Percentiles rank a stretch among this genome's conserved stretches.
phyloP scores from a whole-genome alignment of 768 basidiomycete genomes.

The Pisolithus albus region DNA sequence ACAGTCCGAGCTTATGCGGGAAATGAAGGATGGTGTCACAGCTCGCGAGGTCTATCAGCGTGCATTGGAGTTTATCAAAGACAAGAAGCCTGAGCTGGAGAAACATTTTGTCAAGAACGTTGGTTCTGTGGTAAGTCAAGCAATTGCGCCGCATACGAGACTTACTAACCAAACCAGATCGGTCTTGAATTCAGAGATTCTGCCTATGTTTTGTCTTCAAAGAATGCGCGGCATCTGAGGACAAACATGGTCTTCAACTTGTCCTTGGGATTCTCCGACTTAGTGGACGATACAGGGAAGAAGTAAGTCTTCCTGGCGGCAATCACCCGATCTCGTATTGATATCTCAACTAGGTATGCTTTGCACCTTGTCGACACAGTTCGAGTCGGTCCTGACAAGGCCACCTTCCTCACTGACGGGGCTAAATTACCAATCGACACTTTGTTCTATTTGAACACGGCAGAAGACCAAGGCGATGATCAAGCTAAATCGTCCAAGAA shows the following conservation, averaged over 20 bases:
- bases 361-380: constrained; percentile 87
- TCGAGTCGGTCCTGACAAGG: constrained; percentile 59
- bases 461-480: constrained; percentile 51
- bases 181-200: constrained; percentile 95
- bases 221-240: constrained; percentile 65
- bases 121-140: constrained; percentile 71
- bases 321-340: background rate
- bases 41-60: constrained; percentile 80
- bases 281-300: constrained; percentile 69
- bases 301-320: constrained; percentile 44
- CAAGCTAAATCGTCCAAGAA: constrained; percentile 51
- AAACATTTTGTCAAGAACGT: constrained; percentile 82
- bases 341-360: constrained; percentile 55
- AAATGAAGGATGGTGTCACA: constrained; percentile 72
- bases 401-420: constrained; percentile 74
- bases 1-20: constrained; percentile 66
- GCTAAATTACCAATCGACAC: constrained; percentile 81
- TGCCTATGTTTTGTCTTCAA: constrained; percentile 72
- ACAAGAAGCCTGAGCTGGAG: constrained; percentile 77
- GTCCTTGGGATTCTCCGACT: constrained; percentile 76
- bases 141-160: background rate
- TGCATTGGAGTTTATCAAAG: constrained; percentile 60
- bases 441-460: constrained; percentile 72
- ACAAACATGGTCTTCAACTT: constrained; percentile 84
- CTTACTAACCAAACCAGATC: constrained; percentile 46